Evolutionary conservation across 2,329 filamentous ascomycete species (phyloP).

Genomic region (Colletotrichum spaethianum): DNA sequence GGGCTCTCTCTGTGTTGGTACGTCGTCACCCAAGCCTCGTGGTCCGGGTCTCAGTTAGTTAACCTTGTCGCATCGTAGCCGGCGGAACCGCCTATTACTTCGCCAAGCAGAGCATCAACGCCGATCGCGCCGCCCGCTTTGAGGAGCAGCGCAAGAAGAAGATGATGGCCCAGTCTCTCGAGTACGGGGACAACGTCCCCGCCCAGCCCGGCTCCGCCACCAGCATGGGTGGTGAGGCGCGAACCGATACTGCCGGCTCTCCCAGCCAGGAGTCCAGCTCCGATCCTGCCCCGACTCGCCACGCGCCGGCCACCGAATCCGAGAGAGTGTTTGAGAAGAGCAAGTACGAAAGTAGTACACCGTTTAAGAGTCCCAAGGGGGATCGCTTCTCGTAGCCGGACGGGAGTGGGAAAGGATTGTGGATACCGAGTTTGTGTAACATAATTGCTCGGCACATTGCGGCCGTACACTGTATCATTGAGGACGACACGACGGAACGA

Average conservation of each 20-base stretch:
- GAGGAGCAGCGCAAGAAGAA: slow-evolving; percentile 77
- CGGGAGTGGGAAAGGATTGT: neutral
- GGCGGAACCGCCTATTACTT: slow-evolving; percentile 96
- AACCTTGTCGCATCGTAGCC: slow-evolving; percentile 63
- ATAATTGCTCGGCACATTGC: slow-evolving; percentile 28
- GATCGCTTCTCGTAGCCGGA: slow-evolving; percentile 80
- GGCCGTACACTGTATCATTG: slow-evolving; percentile 32
- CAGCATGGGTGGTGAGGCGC: slow-evolving; percentile 63
- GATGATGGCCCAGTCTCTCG: slow-evolving; percentile 69
- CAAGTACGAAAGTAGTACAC: slow-evolving; percentile 87
- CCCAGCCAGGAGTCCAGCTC: slow-evolving; percentile 80
- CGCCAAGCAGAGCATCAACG: slow-evolving; percentile 94
- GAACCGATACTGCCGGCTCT: slow-evolving; percentile 70
- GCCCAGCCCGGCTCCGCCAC: slow-evolving; percentile 51
- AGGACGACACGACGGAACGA: slow-evolving; percentile 28
- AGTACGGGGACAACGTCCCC: slow-evolving; percentile 60
- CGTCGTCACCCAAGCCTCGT: slow-evolving; percentile 46
- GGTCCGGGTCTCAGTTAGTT: slow-evolving; percentile 39
- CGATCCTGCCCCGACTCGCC: slow-evolving; percentile 89
- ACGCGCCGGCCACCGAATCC: slow-evolving; percentile 80
- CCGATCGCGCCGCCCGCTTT: slow-evolving; percentile 82
- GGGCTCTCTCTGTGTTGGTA: slow-evolving; percentile 90
- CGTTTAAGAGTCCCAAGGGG: slow-evolving; percentile 85
- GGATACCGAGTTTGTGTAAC: slow-evolving; percentile 22
- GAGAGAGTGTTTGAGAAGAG: slow-evolving; percentile 82